Base-by-base conservation (phyloP, 352 stramenopile species). In the Phytophthora kernoviae region DNA sequence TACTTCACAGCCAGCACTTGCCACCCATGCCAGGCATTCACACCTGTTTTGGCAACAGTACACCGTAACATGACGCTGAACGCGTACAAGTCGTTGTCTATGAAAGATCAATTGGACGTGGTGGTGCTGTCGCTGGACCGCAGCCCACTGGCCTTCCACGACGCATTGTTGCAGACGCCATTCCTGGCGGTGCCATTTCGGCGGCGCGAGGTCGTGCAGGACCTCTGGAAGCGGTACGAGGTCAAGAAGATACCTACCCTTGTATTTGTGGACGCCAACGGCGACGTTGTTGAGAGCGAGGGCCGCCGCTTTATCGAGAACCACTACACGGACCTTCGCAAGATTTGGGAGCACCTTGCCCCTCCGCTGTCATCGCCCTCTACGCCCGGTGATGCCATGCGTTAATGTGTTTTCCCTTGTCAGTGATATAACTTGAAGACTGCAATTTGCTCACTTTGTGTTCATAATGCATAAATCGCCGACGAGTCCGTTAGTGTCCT, bases 1-100 rank as follows among this genome's bases (percentile, higher is more conserved):
- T 90, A 87, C 70, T 90, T 90, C 62, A 87, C 78, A 9, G 75
- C 74, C 42, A 88, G 77, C 61, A 79, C 65, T 12, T 88, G 78
- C 54, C 65, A 65, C 26, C 76, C 78, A 14, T 90, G 81, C 44
- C 74, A 82, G 59, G 69, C 65, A 24, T 90, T 90, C 65, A 88
- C 81, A 43, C 81, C 79, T 21, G 64, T 86, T 42, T 61, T 90
- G 49, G 81, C 78, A 27, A 86, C 77, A 0, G 75, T 82, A 14
- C 75, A 90, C 48, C 70, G 72, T 37, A 87, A 86, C 68, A 87
- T 89, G 79, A 58, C 70, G 54, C 77, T 88, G n/a, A 73, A 68
- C 24, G 57, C 67, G 36, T 88, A 88, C 74, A 71, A 75, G 42
- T 56, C 68, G 51, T 39, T 87, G 61, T 54, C 69, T 20, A 87